A percentile compares a stretch with the other conserved stretches of the same genome.
Conservation (phyloP, 2,329 filamentous ascomycete species). For the Aspergillus versicolor region DNA sequence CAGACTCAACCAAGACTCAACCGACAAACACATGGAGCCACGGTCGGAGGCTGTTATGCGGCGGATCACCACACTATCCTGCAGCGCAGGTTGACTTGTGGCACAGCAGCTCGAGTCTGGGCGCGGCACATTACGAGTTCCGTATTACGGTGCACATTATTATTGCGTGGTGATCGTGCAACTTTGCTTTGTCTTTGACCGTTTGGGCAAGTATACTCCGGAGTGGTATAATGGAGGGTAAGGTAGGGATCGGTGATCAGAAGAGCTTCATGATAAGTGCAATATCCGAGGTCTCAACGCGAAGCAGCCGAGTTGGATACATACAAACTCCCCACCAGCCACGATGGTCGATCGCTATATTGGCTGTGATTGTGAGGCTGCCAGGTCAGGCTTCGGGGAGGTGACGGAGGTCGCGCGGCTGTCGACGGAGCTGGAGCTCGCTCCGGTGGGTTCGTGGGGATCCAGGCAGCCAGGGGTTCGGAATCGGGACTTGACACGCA, state of each 20-base stretch:
- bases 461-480: conserved; percentile 20
- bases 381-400: not conserved
- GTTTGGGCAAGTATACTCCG: not conserved
- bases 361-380: no score
- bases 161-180: not conserved
- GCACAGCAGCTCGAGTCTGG: not conserved
- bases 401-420: not conserved
- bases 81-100: not conserved
- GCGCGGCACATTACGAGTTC: not conserved
- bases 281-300: not conserved
- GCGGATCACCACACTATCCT: conserved; percentile 7
- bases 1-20: conserved; percentile 6
- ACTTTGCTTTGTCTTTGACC: not conserved
- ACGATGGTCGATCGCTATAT: conserved; percentile 23
- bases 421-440: not conserved
- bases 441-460: conserved; percentile 17
- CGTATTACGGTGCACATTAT: not conserved
- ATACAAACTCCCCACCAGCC: conserved; percentile 4
- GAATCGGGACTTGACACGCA: not conserved
- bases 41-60: conserved; percentile 3
- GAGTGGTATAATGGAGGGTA: not conserved
- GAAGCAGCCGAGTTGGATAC: conserved; percentile 2
- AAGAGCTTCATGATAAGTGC: not conserved
- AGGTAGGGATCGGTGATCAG: not conserved
- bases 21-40: conserved; percentile 15